Percentiles rank a stretch among this genome's conserved stretches.
Conservation (phyloP, 1,139 yeast genomes). For the Geotrichum histeridarum region DNA sequence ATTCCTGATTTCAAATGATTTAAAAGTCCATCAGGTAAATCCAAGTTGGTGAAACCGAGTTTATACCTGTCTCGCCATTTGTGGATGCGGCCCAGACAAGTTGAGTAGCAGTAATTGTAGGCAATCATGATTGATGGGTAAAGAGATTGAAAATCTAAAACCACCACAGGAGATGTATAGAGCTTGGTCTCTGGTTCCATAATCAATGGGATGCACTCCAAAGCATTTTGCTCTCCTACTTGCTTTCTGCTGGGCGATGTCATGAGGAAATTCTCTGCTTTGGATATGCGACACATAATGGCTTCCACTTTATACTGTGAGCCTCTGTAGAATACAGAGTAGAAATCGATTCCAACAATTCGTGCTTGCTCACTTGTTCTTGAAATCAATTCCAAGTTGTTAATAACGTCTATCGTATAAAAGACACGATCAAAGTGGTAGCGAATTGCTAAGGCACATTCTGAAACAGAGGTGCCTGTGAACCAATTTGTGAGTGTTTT, state of each 20-base stretch:
- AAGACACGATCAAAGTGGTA: conserved; percentile 53
- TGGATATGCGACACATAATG: conserved; percentile 64
- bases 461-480: conserved; percentile 24
- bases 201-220: conserved; percentile 83
- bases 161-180: conserved; percentile 84
- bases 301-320: conserved; percentile 94
- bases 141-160: conserved; percentile 85
- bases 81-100: conserved; percentile 69
- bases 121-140: conserved; percentile 93
- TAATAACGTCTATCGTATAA: conserved; percentile 49
- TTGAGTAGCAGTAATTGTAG: conserved; percentile 85
- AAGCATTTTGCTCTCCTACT: conserved; percentile 78
- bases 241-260: conserved; percentile 77
- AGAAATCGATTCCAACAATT: conserved; percentile 81
- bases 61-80: conserved; percentile 46
- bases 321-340: conserved; percentile 82
- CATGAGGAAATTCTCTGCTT: conserved; percentile 65
- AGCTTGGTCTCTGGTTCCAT: conserved; percentile 87
- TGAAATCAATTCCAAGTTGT: conserved; percentile 60
- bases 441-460: conserved; percentile 41
- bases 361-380: conserved; percentile 81
- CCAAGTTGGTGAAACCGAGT: conserved; percentile 47
- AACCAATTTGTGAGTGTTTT: conserved; percentile 53
- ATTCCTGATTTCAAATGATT: conserved; percentile 51
- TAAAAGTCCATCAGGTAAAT: conserved; percentile 54